Base-by-base conservation (phyloP, 164 flowering plant species). In the Vitis riparia region DNA sequence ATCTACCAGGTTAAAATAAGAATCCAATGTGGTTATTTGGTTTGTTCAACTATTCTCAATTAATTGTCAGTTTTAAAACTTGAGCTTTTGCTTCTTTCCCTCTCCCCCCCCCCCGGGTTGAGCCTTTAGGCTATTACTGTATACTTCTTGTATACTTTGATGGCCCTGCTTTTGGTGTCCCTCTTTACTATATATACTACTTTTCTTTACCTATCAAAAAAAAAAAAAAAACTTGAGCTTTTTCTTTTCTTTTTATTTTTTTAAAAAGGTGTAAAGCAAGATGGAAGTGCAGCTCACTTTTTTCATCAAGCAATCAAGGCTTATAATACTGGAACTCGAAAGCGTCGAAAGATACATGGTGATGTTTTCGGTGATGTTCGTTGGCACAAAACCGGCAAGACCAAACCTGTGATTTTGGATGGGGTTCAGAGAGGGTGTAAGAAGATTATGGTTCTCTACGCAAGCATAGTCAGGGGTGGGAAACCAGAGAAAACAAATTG, bases 361-460 rank as follows among this genome's bases (percentile, higher is more conserved):
- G 88, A 84, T 66, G 82, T 81, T 73, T 63, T 63, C 51, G 90
- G 90, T 58, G 98, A 91, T 84, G 93, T 95, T 50, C 92, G 98
- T 50, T 95, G 99, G 99, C 99, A 95, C 70, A 93, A 93, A 77
- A 95, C 98, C 51, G 99, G 99, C n/a, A 82, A 82, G 73, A 95
- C 99, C 8, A 95, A 91, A 73, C 98, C 98, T 17, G 94, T 95
- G 55, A 51, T 79, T 2, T 52, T 89, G 63, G 89, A 95, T 73
- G 97, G 97, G 23, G 79, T 85, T 48, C 97, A 93, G 49, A 83
- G 56, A 66, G 99, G 99, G 11, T 91, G 93, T 67, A 93, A 95
- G 78, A 95, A 95, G 77, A 95, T 95, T 62, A 89, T 95, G 99
- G 99, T 95, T 75, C 85, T 95, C 4, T 91, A 95, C 70, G 70